These are phyloP conservation scores for Aspergillus sp. DNA, from an alignment of 2,329 filamentous ascomycete species.

Conservation along the genomic window DNA sequence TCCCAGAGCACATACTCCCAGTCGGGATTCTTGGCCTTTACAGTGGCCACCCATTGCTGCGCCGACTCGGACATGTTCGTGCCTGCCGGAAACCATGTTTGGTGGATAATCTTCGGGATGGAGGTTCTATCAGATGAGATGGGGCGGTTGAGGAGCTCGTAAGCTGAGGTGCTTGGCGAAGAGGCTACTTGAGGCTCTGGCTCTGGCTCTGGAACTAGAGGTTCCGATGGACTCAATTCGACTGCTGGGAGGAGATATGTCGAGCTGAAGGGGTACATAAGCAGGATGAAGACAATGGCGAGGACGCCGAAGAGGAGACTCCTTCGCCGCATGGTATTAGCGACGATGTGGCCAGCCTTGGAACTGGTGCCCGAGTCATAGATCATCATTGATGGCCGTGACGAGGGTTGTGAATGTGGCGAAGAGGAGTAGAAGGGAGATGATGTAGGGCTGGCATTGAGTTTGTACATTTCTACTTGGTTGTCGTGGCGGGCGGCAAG, in stretches of 20 bases:
- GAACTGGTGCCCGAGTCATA: background rate
- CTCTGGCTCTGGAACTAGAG: background rate
- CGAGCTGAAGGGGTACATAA: conserved; percentile 4
- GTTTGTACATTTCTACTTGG: background rate
- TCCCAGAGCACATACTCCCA: conserved; percentile 26
- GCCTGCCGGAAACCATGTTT: conserved; percentile 24
- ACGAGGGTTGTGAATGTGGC: background rate
- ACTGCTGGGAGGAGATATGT: background rate
- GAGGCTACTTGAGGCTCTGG: background rate
- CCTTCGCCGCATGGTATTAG: conserved; percentile 1
- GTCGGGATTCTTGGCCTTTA: conserved; percentile 15
- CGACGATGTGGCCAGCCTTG: background rate
- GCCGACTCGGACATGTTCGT: conserved; percentile 23
- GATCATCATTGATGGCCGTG: background rate
- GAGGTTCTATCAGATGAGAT: conserved; percentile 13
- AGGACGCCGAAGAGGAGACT: background rate
- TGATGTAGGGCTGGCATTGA: background rate
- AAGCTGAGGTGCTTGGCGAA: conserved; percentile 6
- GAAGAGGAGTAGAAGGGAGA: background rate
- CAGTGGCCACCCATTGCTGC: conserved; percentile 18
- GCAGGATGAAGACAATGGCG: background rate
- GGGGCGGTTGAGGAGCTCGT: conserved; percentile 15
- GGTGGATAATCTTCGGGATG: conserved; percentile 23
- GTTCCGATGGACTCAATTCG: background rate
- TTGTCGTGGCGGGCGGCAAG: background rate